Conservation (phyloP, 2,329 filamentous ascomycete genomes). For the Diaporthe citriasiana region DNA sequence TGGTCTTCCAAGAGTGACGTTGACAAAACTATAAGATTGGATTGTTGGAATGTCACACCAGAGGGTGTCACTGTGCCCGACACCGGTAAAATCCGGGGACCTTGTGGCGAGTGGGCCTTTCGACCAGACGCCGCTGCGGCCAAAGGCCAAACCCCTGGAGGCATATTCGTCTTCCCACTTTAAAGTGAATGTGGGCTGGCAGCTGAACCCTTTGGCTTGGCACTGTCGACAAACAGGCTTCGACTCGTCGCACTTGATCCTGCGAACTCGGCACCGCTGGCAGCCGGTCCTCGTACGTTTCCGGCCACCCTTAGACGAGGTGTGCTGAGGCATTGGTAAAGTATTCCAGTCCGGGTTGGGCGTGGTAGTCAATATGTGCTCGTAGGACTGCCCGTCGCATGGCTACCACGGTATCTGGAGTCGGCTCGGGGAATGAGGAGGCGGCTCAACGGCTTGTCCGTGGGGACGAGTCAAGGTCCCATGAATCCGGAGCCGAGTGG, state of each 20-base stretch:
- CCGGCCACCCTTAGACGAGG: not conserved
- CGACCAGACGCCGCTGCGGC: conserved; percentile 57
- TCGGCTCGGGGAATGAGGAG: not conserved
- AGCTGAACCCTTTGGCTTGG: conserved; percentile 18
- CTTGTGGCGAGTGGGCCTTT: conserved; percentile 44
- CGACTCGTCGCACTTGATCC: conserved; percentile 39
- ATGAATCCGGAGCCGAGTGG: not conserved
- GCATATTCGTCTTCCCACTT: conserved; percentile 54
- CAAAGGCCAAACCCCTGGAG: conserved; percentile 57
- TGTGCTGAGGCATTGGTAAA: conserved; percentile 13
- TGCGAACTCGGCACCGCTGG: conserved; percentile 37
- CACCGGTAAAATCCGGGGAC: conserved; percentile 36
- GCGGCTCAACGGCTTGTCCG: not conserved
- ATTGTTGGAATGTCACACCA: conserved; percentile 41
- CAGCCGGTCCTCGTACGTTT: conserved; percentile 36
- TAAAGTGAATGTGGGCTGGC: conserved; percentile 38
- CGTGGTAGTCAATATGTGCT: not conserved
- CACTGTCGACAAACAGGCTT: conserved; percentile 39
- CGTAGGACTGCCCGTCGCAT: not conserved
- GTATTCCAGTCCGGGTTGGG: not conserved
- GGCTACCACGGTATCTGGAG: not conserved
- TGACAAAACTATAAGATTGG: conserved; percentile 41
- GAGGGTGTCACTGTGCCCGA: not conserved
- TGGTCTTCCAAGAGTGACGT: not conserved
- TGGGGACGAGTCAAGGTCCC: not conserved